Evolutionary conservation across 192 early-diverging fungal genomes (phyloP), one percentile per base, ranked within the genome.

Genomic region (Physocladia obscura): DNA sequence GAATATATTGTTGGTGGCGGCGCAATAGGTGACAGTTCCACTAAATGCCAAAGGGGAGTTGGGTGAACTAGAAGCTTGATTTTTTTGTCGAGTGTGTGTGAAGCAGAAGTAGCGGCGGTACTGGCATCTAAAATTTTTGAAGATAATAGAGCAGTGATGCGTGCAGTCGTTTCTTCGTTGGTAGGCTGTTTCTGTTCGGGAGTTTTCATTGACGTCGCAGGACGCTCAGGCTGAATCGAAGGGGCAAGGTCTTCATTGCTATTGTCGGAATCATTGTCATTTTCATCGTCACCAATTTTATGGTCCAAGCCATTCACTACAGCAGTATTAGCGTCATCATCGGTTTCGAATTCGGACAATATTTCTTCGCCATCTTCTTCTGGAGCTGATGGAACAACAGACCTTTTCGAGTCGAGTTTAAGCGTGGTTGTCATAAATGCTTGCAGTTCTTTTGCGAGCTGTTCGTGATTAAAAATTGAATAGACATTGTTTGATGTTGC

Each of bases 321-420:
- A 21, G 49, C 74, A 52, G 49, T 50, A 3, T 36, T 62, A 6
- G 48, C 49, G 35, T 71, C 71, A 15, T 68, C 55, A 35, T 62
- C 73, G 47, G 49, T 57, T 31, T 62, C 63, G 48, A 58, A 62
- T 31, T 67, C 67, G 6, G 13, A 68, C 47, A 69, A 50, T 30
- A 64, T 71, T 17, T 69, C 55, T 55, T 77, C 52, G n/a, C 55
- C 72, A 35, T 69, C 60, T 2, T 60, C 80, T 47, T 77, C 77
- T 2, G 22, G 65, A 27, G 86, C 80, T 48, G 73, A 59, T 1
- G 61, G 38, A 26, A 78, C 59, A 21, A 60, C 24, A 4, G 70
- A 73, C 52, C 55, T 67, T 24, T 57, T 49, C 2, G 76, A 71
- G 50, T 77, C 77, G 19, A 79, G 40, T 48, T 79, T 79, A 50